Conservation (phyloP, 2,329 filamentous ascomycete genomes). For the Aspergillus aculeatus region DNA sequence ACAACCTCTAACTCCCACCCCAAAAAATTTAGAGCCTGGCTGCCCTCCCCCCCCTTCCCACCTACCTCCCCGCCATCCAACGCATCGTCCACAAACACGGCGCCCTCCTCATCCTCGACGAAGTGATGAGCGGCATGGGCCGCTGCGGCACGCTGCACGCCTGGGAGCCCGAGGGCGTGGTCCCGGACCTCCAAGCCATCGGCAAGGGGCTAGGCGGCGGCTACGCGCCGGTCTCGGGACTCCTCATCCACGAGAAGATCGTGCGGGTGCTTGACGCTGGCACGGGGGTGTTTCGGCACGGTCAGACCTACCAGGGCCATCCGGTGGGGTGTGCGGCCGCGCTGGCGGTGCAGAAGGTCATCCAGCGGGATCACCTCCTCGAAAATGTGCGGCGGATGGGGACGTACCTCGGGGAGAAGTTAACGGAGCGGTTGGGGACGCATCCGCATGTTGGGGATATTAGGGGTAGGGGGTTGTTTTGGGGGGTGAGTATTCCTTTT, state of each 20-base stretch:
- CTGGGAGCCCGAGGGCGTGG: slow-evolving; percentile 59
- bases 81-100: slow-evolving; percentile 69
- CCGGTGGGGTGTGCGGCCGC: slow-evolving; percentile 58
- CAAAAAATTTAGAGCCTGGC: slow-evolving; percentile 57
- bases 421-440: slow-evolving; percentile 45
- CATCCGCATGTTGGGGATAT: slow-evolving; percentile 58
- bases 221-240: slow-evolving; percentile 55
- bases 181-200: slow-evolving; percentile 60
- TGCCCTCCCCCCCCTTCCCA: slow-evolving; percentile 63
- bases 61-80: slow-evolving; percentile 69
- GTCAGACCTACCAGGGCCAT: slow-evolving; percentile 62
- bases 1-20: neutral
- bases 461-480: slow-evolving; percentile 59
- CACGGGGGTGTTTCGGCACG: slow-evolving; percentile 54
- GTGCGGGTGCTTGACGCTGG: slow-evolving; percentile 50
- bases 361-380: slow-evolving; percentile 58
- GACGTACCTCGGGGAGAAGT: slow-evolving; percentile 35
- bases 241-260: slow-evolving; percentile 53
- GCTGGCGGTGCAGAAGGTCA: slow-evolving; percentile 61
- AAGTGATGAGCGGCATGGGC: slow-evolving; percentile 68
- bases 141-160: slow-evolving; percentile 58
- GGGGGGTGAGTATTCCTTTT: slow-evolving; percentile 49
- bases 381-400: slow-evolving; percentile 60
- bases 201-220: slow-evolving; percentile 61
- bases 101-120: slow-evolving; percentile 74